These are phyloP conservation scores for Candolleomyces eurysporus DNA, from an alignment of 768 basidiomycete genomes.

Conservation along the genomic window DNA sequence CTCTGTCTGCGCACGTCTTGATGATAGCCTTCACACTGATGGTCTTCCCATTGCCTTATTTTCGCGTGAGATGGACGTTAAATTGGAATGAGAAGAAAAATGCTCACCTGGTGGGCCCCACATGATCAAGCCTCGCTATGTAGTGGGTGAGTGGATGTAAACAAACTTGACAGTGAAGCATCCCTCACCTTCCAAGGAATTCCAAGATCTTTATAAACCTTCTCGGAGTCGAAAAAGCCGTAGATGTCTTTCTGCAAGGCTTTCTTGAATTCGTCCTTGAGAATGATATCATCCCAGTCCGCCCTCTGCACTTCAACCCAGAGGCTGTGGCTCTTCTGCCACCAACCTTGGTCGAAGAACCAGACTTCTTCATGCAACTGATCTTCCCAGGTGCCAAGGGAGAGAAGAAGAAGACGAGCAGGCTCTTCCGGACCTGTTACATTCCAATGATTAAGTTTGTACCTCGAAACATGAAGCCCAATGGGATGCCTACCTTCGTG, in stretches of 20 bases:
- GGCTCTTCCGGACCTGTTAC: conserved; percentile 42
- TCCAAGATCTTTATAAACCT: conserved; percentile 66
- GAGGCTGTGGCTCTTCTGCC: conserved; percentile 60
- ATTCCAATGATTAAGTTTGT: no score
- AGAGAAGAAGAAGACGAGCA: conserved; percentile 49
- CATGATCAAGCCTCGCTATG: conserved; percentile 78
- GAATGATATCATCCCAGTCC: conserved; percentile 72
- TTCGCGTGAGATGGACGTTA: neutral
- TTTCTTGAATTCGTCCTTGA: conserved; percentile 67
- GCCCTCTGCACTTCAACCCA: conserved; percentile 65
- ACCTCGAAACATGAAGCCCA: neutral
- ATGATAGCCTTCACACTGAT: conserved; percentile 83
- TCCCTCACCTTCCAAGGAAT: conserved; percentile 83
- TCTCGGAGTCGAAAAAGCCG: conserved; percentile 77
- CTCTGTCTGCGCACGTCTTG: conserved; percentile 63
- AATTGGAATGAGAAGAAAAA: no score
- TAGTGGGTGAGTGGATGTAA: neutral
- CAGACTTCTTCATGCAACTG: conserved; percentile 68
- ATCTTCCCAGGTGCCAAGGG: conserved; percentile 49
- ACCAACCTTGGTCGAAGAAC: conserved; percentile 71
- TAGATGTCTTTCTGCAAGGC: conserved; percentile 70
- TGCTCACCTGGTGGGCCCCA: conserved; percentile 70
- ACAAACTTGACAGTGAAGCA: neutral
- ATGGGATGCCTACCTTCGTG: conserved; percentile 46
- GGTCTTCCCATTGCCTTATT: conserved; percentile 76